Conservation (phyloP, 495 filamentous ascomycete genomes). For the Xylaria bambusicola region DNA sequence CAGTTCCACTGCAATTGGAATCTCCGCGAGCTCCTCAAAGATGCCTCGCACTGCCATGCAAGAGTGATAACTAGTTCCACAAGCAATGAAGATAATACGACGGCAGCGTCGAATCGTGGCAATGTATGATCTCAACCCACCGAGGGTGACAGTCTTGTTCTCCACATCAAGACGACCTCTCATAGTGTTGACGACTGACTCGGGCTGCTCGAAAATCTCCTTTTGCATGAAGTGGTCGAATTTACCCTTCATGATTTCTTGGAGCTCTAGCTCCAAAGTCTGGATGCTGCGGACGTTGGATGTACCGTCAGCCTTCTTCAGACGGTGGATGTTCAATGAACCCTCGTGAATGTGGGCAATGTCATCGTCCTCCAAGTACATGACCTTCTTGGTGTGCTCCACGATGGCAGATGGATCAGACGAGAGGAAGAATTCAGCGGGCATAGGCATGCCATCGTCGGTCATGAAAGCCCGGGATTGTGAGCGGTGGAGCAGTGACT, state of each 20-base stretch:
- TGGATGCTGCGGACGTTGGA: constrained; percentile 97
- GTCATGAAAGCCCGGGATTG: constrained; percentile 98
- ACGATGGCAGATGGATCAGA: constrained; percentile 98
- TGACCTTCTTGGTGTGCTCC: constrained; percentile 99
- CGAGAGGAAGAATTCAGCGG: constrained; percentile 98
- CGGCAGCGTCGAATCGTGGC: constrained; percentile 94
- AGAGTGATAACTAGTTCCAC: constrained; percentile 96
- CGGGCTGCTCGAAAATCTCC: constrained; percentile 99
- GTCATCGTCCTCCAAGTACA: constrained; percentile 98
- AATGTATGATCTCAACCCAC: constrained; percentile 94
- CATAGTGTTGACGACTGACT: constrained; percentile 99
- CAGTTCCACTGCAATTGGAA: constrained; percentile 94
- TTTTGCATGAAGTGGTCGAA: constrained; percentile 99
- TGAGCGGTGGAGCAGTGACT: constrained; percentile 94
- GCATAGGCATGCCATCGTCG: constrained; percentile 94
- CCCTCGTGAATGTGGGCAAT: constrained; percentile 99
- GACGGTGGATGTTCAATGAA: constrained; percentile 95
- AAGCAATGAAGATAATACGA: constrained; percentile 96
- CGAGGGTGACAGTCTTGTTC: constrained; percentile 92
- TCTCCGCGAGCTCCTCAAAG: constrained; percentile 97
- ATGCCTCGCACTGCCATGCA: constrained; percentile 98
- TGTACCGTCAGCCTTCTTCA: constrained; percentile 93
- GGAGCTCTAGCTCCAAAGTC: constrained; percentile 95
- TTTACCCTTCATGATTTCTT: constrained; percentile 99
- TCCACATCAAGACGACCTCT: constrained; percentile 91